phyloP scores from a whole-genome alignment of 371 early-diverging fungal genomes.

The Circinella umbellata region DNA sequence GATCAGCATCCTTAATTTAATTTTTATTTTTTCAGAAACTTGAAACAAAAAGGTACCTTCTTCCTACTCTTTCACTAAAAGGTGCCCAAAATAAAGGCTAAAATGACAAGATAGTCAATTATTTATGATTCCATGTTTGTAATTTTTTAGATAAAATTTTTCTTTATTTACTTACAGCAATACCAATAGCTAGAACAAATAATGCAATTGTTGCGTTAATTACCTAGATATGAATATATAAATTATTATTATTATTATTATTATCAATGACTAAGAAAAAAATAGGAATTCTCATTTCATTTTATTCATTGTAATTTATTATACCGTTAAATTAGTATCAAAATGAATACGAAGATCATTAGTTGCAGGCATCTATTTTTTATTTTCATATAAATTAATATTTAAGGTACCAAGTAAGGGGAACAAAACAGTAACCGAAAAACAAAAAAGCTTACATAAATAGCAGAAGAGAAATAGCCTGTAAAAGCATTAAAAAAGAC shows the following conservation, averaged over 20 bases:
- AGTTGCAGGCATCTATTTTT: conserved; percentile 39
- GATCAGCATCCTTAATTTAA: too few relatives aligned
- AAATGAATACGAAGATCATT: conserved; percentile 30
- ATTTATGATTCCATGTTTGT: neutral
- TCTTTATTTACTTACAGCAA: conserved; percentile 21
- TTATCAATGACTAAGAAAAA: too few relatives aligned
- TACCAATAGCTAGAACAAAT: conserved; percentile 20
- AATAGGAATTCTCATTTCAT: neutral
- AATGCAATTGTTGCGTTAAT: conserved; percentile 30
- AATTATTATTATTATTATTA: too few relatives aligned
- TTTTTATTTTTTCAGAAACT: neutral
- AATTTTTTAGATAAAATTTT: neutral
- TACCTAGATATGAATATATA: neutral
- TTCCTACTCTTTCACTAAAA: conserved; percentile 37
- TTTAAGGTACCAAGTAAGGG: too few relatives aligned
- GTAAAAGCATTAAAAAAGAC: conserved; percentile 37
- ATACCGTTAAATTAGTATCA: conserved; percentile 21
- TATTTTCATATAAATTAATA: neutral
- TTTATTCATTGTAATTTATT: neutral
- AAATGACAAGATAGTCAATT: neutral
- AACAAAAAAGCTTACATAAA: conserved; percentile 27
- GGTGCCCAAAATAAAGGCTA: conserved; percentile 48
- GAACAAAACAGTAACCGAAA: too few relatives aligned
- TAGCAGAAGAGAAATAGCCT: conserved; percentile 39
- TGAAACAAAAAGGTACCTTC: conserved; percentile 27